Percentiles rank a stretch among this genome's conserved stretches.
Conservation (phyloP, 257 asterid species). For the Mitragyna speciosa region DNA sequence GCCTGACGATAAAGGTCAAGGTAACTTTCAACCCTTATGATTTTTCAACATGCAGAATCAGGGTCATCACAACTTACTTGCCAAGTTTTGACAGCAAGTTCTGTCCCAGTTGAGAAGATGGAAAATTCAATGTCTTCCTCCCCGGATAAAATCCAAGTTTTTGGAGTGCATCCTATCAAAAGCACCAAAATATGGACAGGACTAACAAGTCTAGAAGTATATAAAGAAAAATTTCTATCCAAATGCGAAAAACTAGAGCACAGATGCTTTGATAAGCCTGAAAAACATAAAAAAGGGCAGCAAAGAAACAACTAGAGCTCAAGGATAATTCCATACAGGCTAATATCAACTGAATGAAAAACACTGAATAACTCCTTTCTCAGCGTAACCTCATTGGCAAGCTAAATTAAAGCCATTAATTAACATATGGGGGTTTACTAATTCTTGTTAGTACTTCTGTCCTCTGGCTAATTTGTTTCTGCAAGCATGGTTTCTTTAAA, state of each 20-base stretch:
- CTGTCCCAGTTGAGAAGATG: conserved; percentile 74
- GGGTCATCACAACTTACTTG: conserved; percentile 55
- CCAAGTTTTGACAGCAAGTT: conserved; percentile 95
- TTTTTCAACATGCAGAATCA: background rate
- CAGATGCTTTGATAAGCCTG: background rate
- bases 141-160: conserved; percentile 85
- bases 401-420: background rate
- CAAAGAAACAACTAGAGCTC: background rate
- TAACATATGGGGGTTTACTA: background rate
- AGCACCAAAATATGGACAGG: background rate
- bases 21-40: background rate
- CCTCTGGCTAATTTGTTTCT: background rate
- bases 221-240: background rate
- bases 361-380: background rate
- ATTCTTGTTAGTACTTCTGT: background rate
- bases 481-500: background rate
- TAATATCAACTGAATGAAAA: background rate
- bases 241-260: background rate
- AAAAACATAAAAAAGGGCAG: background rate
- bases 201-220: background rate
- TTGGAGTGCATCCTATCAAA: conserved; percentile 68
- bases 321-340: background rate
- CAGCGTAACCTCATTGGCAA: background rate
- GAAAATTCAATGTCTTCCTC: conserved; percentile 92
- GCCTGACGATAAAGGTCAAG: conserved; percentile 43